phyloP scores from a whole-genome alignment of 306 rosid species.

The Phaseolus lunatus region DNA sequence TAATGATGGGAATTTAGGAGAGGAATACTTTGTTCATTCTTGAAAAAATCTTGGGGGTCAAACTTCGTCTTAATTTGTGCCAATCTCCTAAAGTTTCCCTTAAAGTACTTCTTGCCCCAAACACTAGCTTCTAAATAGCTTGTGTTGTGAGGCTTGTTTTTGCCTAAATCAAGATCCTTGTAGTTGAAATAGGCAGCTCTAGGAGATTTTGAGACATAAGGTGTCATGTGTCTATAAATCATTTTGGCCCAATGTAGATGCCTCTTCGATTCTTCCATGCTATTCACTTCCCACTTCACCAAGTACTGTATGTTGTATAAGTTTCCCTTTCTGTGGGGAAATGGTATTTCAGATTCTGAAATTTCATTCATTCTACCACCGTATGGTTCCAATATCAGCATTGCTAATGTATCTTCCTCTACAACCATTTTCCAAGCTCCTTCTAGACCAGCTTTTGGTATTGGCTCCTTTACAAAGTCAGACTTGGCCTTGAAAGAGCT shows the following conservation, averaged over 20 bases:
- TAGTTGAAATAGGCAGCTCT: conserved; percentile 48
- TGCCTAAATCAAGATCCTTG: conserved; percentile 57
- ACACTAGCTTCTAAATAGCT: conserved; percentile 47
- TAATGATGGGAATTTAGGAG: neutral
- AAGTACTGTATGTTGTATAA: conserved; percentile 51
- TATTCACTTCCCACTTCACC: conserved; percentile 42
- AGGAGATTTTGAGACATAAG: conserved; percentile 51
- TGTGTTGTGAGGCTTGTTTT: conserved; percentile 35
- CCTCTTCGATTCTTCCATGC: conserved; percentile 25
- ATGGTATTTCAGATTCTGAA: conserved; percentile 53
- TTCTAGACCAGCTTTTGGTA: conserved; percentile 50
- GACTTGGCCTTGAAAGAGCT: conserved; percentile 69
- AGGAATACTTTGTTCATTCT: conserved; percentile 56
- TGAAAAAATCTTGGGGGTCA: conserved; percentile 51
- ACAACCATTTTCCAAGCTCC: conserved; percentile 60
- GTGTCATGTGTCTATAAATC: conserved; percentile 48
- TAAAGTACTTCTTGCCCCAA: conserved; percentile 54
- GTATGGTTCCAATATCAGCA: conserved; percentile 56
- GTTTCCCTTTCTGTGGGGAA: conserved; percentile 66
- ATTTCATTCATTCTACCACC: conserved; percentile 68
- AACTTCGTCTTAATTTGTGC: conserved; percentile 47
- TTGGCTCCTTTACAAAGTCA: conserved; percentile 58
- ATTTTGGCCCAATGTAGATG: conserved; percentile 42
- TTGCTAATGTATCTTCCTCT: conserved; percentile 44
- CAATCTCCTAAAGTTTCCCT: conserved; percentile 49